These are phyloP conservation scores for Elongisporangium undulatum DNA, from an alignment of 352 stramenopile genomes.

Conservation along the genomic window DNA sequence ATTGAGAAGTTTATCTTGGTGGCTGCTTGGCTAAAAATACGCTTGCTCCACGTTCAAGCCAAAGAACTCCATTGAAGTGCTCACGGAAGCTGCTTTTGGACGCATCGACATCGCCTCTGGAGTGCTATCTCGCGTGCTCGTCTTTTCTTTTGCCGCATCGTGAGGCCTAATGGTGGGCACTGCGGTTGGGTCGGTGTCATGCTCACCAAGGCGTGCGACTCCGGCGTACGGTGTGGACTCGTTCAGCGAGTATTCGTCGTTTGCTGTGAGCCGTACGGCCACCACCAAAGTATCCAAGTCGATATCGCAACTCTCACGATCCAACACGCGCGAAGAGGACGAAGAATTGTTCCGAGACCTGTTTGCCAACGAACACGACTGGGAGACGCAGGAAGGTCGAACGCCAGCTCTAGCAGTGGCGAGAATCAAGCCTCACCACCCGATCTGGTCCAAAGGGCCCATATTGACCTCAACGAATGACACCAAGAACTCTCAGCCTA, in stretches of 20 bases:
- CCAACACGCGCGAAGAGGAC: constrained; percentile 23
- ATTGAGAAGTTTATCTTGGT: neutral
- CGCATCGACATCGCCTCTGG: neutral
- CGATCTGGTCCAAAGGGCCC: neutral
- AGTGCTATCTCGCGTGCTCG: neutral
- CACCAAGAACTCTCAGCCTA: constrained; percentile 1
- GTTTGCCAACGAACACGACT: constrained; percentile 34
- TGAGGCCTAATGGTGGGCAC: constrained; percentile 11
- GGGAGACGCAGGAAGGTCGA: constrained; percentile 3
- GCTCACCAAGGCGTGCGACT: constrained; percentile 5
- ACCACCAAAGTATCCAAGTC: constrained; percentile 7
- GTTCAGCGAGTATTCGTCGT: constrained; percentile 47
- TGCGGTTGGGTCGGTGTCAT: constrained; percentile 9
- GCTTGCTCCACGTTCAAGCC: too few relatives aligned
- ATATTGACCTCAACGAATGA: neutral
- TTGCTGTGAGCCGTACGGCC: constrained; percentile 28
- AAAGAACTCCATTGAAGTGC: neutral
- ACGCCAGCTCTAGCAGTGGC: neutral
- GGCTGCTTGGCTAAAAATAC: neutral
- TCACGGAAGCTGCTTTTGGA: neutral
- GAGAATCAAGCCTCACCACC: neutral
- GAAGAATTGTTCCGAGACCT: constrained; percentile 70
- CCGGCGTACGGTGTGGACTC: constrained; percentile 45
- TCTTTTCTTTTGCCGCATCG: neutral
- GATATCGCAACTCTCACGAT: constrained; percentile 1